Conservation (phyloP, 2,329 filamentous ascomycete species). For the Fusarium bactridioides region DNA sequence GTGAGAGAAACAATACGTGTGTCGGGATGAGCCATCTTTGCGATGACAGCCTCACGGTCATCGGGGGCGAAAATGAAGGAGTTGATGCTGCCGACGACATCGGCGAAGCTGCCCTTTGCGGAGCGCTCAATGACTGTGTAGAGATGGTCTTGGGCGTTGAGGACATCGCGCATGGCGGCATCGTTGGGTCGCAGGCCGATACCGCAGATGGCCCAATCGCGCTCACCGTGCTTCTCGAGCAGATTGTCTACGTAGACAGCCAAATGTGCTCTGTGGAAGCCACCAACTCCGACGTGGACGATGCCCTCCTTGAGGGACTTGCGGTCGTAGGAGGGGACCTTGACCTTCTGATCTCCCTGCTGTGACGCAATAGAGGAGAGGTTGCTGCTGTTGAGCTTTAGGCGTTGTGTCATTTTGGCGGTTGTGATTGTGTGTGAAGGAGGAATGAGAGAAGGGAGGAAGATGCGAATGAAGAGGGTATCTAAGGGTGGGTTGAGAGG, state of each 20-base stretch:
- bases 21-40: slow-evolving; percentile 63
- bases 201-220: slow-evolving; percentile 60
- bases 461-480: not conserved
- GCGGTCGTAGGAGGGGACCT: slow-evolving; percentile 55
- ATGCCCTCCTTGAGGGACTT: slow-evolving; percentile 60
- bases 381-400: slow-evolving; percentile 43
- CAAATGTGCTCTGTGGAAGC: slow-evolving; percentile 63
- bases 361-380: slow-evolving; percentile 34
- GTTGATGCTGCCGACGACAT: slow-evolving; percentile 61
- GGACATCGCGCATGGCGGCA: slow-evolving; percentile 58
- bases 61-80: slow-evolving; percentile 61
- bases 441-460: not conserved
- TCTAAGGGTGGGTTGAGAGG: slow-evolving; percentile 2
- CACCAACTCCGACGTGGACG: slow-evolving; percentile 62
- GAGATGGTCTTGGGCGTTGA: slow-evolving; percentile 57
- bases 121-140: slow-evolving; percentile 65
- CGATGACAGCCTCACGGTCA: slow-evolving; percentile 59
- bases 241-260: slow-evolving; percentile 60
- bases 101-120: slow-evolving; percentile 56
- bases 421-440: not conserved
- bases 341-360: slow-evolving; percentile 31
- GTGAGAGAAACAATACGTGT: slow-evolving; percentile 63
- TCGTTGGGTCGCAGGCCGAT: slow-evolving; percentile 61
- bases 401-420: slow-evolving; percentile 26
- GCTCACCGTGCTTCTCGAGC: slow-evolving; percentile 55